These are phyloP conservation scores for Entomortierella beljakovae DNA, from an alignment of 192 early-diverging fungal species.

Conservation along the genomic window DNA sequence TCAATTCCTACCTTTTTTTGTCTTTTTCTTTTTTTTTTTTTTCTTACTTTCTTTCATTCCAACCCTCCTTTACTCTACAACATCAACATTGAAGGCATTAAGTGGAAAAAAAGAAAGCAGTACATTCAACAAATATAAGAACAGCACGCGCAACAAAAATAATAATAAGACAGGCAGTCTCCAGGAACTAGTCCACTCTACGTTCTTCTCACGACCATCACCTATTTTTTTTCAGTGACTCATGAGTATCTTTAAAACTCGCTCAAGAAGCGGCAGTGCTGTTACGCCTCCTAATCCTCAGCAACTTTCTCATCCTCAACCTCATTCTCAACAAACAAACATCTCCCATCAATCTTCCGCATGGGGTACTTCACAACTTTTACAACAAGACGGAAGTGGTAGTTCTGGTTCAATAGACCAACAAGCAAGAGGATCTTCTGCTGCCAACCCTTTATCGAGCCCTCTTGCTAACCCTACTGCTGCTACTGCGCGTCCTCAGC, in stretches of 20 bases:
- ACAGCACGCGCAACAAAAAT: too few species aligned
- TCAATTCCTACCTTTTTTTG: too few species aligned
- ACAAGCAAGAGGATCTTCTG: conserved; percentile 5
- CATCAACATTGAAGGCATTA: too few species aligned
- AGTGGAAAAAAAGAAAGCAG: too few species aligned
- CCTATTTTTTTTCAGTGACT: too few species aligned
- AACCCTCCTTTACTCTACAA: too few species aligned
- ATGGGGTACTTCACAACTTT: neutral
- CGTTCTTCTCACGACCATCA: too few species aligned
- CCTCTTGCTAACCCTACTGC: neutral
- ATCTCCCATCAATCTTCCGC: neutral
- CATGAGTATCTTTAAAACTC: neutral
- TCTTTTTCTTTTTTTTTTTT: too few species aligned
- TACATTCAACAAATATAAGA: too few species aligned
- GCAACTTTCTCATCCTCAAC: neutral
- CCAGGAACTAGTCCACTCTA: too few species aligned
- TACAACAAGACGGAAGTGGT: neutral
- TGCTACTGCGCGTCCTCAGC: conserved; percentile 32
- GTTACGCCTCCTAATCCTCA: conserved; percentile 1
- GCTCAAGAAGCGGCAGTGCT: neutral
- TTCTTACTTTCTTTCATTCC: too few species aligned
- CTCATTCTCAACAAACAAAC: conserved; percentile 10
- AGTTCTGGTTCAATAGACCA: conserved; percentile 25
- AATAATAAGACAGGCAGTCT: too few species aligned
- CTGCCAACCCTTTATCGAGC: neutral